phyloP scores from a whole-genome alignment of 306 rosid species.

The Gynostemma pentaphyllum region DNA sequence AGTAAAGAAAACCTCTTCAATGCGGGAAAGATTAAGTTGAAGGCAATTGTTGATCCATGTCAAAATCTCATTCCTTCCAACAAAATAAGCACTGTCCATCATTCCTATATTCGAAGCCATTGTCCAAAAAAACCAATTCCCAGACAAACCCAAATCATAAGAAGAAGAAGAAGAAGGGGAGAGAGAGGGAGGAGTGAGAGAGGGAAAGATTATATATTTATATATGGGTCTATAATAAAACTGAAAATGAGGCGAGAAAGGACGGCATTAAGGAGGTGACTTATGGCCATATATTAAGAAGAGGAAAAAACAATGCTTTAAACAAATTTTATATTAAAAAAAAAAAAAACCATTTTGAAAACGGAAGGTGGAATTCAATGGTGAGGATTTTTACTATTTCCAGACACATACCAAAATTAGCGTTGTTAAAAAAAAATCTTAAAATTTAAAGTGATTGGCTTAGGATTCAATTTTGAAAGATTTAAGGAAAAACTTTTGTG shows the following conservation, averaged over 20 bases:
- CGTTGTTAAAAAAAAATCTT: not conserved
- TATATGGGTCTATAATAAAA: not conserved
- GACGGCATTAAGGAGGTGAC: slow-evolving; percentile 10
- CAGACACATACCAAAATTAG: not conserved
- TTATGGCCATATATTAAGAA: slow-evolving; percentile 4
- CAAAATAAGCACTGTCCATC: slow-evolving; percentile 94
- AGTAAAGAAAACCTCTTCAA: slow-evolving; percentile 56
- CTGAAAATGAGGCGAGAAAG: not conserved
- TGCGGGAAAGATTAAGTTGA: slow-evolving; percentile 77
- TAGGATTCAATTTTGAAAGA: not conserved
- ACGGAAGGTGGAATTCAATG: slow-evolving; percentile 9
- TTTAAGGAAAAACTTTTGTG: not conserved
- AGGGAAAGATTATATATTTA: not conserved
- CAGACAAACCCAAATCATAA: slow-evolving; percentile 13
- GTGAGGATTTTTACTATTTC: slow-evolving; percentile 1
- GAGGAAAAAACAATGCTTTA: slow-evolving; percentile 7
- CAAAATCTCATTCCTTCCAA: slow-evolving; percentile 88
- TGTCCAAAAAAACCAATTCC: slow-evolving; percentile 14
- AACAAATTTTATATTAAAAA: slow-evolving; percentile 1
- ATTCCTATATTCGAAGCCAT: slow-evolving; percentile 89
- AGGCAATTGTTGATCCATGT: slow-evolving; percentile 84
- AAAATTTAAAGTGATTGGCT: not conserved
- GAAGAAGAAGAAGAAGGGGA: not conserved
- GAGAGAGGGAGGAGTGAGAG: not conserved
- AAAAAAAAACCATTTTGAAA: slow-evolving; percentile 1